Percentiles rank a stretch among this genome's conserved stretches.
Evolutionary conservation across 2,329 filamentous ascomycete species (phyloP).

Genomic region (Bipolaris cookei): DNA sequence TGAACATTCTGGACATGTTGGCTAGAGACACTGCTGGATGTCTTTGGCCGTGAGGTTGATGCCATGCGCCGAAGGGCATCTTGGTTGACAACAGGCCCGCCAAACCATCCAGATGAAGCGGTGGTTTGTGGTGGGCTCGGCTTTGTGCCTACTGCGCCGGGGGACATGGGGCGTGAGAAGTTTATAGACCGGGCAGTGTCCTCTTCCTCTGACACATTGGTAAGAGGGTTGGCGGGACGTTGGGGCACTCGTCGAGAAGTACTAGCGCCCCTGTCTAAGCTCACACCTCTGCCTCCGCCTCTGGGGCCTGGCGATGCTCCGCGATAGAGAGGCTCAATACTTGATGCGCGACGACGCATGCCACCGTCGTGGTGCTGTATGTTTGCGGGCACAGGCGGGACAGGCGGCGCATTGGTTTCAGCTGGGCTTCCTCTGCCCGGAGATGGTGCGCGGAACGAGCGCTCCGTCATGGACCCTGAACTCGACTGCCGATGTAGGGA

Average conservation of each 20-base stretch:
- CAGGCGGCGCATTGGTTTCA: conserved; percentile 67
- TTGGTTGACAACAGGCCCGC: conserved; percentile 44
- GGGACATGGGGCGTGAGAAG: conserved; percentile 61
- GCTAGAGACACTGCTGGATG: conserved; percentile 29
- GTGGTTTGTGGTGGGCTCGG: conserved; percentile 21
- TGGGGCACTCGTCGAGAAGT: conserved; percentile 34
- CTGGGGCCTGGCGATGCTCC: conserved; percentile 53
- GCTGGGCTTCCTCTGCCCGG: conserved; percentile 38
- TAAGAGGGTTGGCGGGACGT: conserved; percentile 43
- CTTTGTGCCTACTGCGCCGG: conserved; percentile 32
- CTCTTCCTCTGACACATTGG: conserved; percentile 54
- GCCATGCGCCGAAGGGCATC: conserved; percentile 39
- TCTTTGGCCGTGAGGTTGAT: conserved; percentile 36
- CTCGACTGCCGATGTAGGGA: conserved; percentile 62
- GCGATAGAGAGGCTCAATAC: conserved; percentile 58
- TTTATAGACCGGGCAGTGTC: conserved; percentile 56
- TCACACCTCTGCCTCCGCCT: conserved; percentile 47
- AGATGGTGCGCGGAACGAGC: conserved; percentile 82
- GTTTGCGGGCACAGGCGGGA: conserved; percentile 72
- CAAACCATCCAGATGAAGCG: conserved; percentile 48
- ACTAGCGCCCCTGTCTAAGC: conserved; percentile 49
- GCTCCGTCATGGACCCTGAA: conserved; percentile 82
- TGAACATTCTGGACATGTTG: conserved; percentile 34
- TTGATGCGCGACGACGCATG: conserved; percentile 52
- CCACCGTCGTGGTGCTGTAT: conserved; percentile 37